phyloP scores from a whole-genome alignment of 2,329 filamentous ascomycete genomes.

The Huntiella decipiens region DNA sequence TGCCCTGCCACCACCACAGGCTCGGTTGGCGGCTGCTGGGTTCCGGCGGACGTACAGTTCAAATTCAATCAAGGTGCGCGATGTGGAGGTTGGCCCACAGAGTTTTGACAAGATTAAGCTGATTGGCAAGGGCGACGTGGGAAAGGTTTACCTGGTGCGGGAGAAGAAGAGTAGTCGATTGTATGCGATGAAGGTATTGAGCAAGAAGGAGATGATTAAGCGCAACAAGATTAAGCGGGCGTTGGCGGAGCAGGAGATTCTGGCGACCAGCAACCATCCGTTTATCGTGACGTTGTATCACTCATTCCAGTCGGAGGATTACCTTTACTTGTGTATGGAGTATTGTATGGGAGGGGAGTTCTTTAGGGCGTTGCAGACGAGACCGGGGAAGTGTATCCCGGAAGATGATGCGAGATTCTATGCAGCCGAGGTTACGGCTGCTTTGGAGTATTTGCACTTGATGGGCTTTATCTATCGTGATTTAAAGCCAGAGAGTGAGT shows the following conservation, averaged over 20 bases:
- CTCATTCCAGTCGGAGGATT: conserved; percentile 97
- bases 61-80: conserved; percentile 95
- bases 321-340: conserved; percentile 99
- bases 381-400: conserved; percentile 90
- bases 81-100: conserved; percentile 84
- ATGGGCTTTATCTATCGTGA: conserved; percentile 99
- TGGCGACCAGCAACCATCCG: conserved; percentile 95
- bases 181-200: conserved; percentile 98
- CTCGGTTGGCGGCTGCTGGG: conserved; percentile 43
- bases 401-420: conserved; percentile 97
- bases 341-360: conserved; percentile 98
- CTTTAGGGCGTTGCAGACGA: conserved; percentile 87
- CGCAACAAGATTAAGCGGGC: conserved; percentile 99
- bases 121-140: conserved; percentile 96
- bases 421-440: conserved; percentile 89
- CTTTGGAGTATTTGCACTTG: conserved; percentile 85
- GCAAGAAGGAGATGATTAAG: conserved; percentile 99
- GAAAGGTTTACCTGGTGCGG: conserved; percentile 90
- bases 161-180: conserved; percentile 94
- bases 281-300: conserved; percentile 98
- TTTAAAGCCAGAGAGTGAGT: conserved; percentile 89
- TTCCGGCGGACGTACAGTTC: conserved; percentile 95
- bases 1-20: conserved; percentile 46
- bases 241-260: conserved; percentile 89
- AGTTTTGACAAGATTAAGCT: conserved; percentile 99